These are phyloP conservation scores for Antitrichia curtipendula DNA, from an alignment of 225 moss, liverwort and hornwort species.

Conservation along the genomic window DNA sequence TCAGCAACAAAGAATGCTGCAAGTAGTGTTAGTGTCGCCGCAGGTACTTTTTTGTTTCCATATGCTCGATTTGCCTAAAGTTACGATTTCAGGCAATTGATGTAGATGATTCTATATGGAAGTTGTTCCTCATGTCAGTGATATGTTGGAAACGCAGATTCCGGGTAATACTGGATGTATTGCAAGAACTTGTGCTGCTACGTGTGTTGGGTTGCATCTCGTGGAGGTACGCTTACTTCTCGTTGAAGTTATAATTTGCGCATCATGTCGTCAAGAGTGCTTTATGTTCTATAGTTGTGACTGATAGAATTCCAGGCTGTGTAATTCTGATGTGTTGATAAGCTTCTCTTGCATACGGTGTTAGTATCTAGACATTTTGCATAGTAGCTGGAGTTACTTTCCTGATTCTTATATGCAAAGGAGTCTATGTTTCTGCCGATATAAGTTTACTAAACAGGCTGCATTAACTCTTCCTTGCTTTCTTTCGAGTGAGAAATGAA, in stretches of 20 bases:
- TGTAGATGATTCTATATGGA: neutral
- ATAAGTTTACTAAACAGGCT: neutral
- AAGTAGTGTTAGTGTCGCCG: conserved; percentile 93
- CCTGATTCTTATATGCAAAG: neutral
- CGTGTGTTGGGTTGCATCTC: conserved; percentile 85
- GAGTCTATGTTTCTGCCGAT: neutral
- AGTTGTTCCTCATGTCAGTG: neutral
- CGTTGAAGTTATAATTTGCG: neutral
- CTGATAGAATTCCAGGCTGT: neutral
- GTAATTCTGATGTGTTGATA: neutral
- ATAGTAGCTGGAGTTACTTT: neutral
- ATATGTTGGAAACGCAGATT: conserved; percentile 37
- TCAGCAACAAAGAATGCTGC: conserved; percentile 51
- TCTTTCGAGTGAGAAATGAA: neutral
- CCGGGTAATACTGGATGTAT: conserved; percentile 97
- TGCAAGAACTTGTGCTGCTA: conserved; percentile 96
- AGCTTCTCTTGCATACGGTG: neutral
- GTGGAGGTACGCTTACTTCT: conserved; percentile 50
- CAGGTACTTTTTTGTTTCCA: conserved; percentile 37
- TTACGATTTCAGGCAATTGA: neutral
- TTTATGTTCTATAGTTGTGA: neutral
- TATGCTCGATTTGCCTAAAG: neutral
- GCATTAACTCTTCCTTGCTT: neutral
- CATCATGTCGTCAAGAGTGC: neutral
- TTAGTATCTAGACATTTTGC: neutral